Evolutionary conservation across 371 early-diverging fungal species (phyloP).

Genomic region (Apophysomyces elegans): DNA sequence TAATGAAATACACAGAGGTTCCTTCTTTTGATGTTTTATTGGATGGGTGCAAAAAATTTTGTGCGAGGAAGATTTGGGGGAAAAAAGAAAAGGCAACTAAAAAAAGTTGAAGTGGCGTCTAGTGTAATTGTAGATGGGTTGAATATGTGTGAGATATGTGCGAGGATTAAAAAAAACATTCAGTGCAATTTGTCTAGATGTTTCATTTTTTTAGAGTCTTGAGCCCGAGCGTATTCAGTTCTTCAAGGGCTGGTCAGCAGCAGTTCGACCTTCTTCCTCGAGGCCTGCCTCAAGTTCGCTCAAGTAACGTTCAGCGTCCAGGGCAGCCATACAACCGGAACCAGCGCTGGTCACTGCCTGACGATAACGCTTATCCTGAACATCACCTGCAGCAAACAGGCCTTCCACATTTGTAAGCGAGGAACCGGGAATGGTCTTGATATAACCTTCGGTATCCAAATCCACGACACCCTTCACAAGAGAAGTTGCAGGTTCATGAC

Average conservation of each 20-base stretch:
- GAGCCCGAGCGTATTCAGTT: conserved; percentile 20
- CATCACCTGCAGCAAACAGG: conserved; percentile 98
- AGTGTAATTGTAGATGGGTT: neutral
- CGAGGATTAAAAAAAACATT: neutral
- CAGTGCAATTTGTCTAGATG: conserved; percentile 8
- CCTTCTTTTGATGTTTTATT: too few species aligned
- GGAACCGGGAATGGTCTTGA: conserved; percentile 83
- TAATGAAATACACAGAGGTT: too few species aligned
- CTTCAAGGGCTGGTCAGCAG: conserved; percentile 13
- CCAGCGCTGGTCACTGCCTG: conserved; percentile 77
- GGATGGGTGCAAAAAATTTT: too few species aligned
- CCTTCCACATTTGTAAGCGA: conserved; percentile 88
- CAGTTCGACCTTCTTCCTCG: conserved; percentile 19
- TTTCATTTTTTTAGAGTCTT: neutral
- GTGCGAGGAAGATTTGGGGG: too few species aligned
- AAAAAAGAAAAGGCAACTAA: neutral
- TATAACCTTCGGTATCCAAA: conserved; percentile 89
- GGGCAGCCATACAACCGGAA: conserved; percentile 94
- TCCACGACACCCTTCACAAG: conserved; percentile 79
- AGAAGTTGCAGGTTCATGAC: conserved; percentile 93
- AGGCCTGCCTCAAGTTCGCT: conserved; percentile 63
- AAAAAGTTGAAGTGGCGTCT: neutral
- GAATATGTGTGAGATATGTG: neutral
- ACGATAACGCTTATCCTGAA: conserved; percentile 95
- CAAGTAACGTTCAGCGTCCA: conserved; percentile 87